Conservation (phyloP, 306 rosid genomes). For the Sindora glabra region DNA sequence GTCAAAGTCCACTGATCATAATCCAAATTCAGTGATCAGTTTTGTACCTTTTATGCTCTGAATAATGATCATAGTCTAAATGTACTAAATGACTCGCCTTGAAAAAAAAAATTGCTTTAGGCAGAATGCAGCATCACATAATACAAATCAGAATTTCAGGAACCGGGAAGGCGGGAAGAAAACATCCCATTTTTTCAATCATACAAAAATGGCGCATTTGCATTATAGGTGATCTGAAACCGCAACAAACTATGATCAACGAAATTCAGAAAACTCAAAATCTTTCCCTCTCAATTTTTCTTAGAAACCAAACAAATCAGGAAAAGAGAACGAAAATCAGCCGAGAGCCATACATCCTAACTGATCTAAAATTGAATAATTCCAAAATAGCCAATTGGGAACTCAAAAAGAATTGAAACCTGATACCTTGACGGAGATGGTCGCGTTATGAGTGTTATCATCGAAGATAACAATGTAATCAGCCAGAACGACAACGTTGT, state of each 20-base stretch:
- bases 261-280: not conserved
- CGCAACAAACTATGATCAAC: too few species aligned
- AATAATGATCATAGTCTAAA: too few species aligned
- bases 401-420: not conserved
- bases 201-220: too few species aligned
- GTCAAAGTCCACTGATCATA: not conserved
- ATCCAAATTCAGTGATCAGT: too few species aligned
- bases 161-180: too few species aligned
- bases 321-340: not conserved
- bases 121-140: too few species aligned
- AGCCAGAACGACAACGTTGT: slow-evolving; percentile 81
- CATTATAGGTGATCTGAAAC: not conserved
- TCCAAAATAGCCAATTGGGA: not conserved
- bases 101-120: too few species aligned
- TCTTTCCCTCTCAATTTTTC: not conserved
- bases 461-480: slow-evolving; percentile 59
- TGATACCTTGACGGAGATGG: slow-evolving; percentile 69
- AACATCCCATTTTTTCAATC: too few species aligned
- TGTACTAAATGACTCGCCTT: too few species aligned
- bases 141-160: too few species aligned
- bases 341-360: not conserved
- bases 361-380: slow-evolving; percentile 2
- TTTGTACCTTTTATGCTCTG: too few species aligned
- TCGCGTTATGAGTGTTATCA: slow-evolving; percentile 34
- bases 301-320: slow-evolving; percentile 9